Percentiles rank a stretch among this genome's conserved stretches.
phyloP scores from a whole-genome alignment of 2,329 filamentous ascomycete species.

The Aspergillus clavatus region DNA sequence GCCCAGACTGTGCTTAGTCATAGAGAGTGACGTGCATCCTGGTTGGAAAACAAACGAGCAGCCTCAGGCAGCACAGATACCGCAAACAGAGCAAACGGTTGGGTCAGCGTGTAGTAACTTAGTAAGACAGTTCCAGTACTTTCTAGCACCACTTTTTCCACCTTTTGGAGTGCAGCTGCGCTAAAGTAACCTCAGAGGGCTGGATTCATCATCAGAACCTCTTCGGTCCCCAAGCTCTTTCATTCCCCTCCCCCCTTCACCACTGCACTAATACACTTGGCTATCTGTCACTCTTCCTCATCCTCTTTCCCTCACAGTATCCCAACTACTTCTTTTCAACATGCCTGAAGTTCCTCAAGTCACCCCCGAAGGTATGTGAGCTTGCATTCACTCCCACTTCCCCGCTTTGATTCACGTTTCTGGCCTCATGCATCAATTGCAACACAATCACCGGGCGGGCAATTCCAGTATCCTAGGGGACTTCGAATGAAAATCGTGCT shows the following conservation, averaged over 20 bases:
- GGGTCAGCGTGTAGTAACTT: background rate
- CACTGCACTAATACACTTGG: background rate
- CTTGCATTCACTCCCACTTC: constrained; percentile 21
- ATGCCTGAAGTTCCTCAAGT: constrained; percentile 28
- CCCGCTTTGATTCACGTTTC: constrained; percentile 22
- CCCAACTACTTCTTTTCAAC: constrained; percentile 13
- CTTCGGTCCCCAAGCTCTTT: constrained; percentile 6
- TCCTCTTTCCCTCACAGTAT: constrained; percentile 6
- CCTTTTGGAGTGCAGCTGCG: constrained; percentile 14
- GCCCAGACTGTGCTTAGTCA: constrained; percentile 12
- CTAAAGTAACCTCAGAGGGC: constrained; percentile 16
- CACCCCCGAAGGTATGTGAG: constrained; percentile 45
- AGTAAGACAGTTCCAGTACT: constrained; percentile 37
- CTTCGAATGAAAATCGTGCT: too few species aligned
- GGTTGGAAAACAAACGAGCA: background rate
- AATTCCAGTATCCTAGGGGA: too few species aligned
- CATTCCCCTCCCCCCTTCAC: constrained; percentile 1
- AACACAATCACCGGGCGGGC: background rate
- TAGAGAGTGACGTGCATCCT: constrained; percentile 12
- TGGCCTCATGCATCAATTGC: constrained; percentile 9
- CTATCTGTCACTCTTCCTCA: background rate
- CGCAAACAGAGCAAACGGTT: constrained; percentile 36
- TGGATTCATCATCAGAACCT: constrained; percentile 9
- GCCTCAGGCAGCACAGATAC: constrained; percentile 18
- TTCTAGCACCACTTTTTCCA: constrained; percentile 36